Evolutionary conservation across 129 eudicot genomes (phyloP), one percentile per base, ranked within the genome.

Genomic region (Sambucus nigra): DNA sequence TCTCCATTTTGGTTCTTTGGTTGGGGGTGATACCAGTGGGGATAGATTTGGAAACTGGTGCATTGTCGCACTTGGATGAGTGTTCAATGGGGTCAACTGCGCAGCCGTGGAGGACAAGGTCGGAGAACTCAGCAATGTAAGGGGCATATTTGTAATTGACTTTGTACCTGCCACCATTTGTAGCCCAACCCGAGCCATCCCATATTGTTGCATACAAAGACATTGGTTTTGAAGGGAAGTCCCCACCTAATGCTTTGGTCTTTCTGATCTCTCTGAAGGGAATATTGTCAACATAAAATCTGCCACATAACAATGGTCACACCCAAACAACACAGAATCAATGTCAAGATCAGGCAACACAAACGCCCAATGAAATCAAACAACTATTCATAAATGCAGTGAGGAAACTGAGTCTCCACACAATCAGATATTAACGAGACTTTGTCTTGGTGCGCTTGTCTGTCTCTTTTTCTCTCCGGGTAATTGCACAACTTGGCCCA

Each of bases 161-260:
- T 69, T 60, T 81, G 82, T 88, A 84, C 58, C 70, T 78, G 41
- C 97, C 97, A 19, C 97, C 97, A 61, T 81, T 81, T 28, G 97
- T 88, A 22, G 97, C 97, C 97, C 97, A 88, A 35, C 66, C 62
- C 2, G 97, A 88, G 16, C 85, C 97, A 70, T 88, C 97, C 97
- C 97, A 88, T 70, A 88, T 88, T 5, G 97, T 88, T 24, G 95
- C 85, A 51, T 80, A 80, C 28, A 88, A 39, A 21, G 88, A 70
- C 97, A 88, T 88, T 18, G 97, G 95, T 57, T 88, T 88, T 1
- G 97, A 78, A 18, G 97, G 97, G 61, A 78, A 88, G 68, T 88
- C 93, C 59, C 84, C 93, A 19, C 80, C 92, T 95, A 88, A 84
- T 53, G 86, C 73, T 62, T 60, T 78, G 38, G 83, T 81, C 64